Percentiles rank a stretch among this genome's conserved stretches.
phyloP scores from a whole-genome alignment of 2,329 filamentous ascomycete genomes.

The Ceratocystis harringtonii region DNA sequence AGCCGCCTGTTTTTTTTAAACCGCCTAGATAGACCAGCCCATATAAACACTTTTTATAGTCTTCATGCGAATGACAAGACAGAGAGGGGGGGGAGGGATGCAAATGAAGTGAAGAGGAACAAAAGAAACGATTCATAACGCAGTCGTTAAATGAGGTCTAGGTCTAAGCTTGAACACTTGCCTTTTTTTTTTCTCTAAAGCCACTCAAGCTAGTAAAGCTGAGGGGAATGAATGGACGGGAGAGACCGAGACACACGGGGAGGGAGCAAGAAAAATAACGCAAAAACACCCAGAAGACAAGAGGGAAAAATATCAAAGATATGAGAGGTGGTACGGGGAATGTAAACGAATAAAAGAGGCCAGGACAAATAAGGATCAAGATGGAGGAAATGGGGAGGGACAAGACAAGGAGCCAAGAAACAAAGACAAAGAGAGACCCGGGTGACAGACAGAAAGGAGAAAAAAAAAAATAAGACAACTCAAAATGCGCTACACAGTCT shows the following conservation, averaged over 20 bases:
- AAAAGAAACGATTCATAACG: slow-evolving; percentile 1
- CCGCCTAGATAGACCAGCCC: neutral
- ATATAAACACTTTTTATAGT: neutral
- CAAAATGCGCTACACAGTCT: neutral
- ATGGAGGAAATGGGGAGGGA: neutral
- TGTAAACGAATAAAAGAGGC: slow-evolving; percentile 11
- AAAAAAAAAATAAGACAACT: slow-evolving; percentile 7
- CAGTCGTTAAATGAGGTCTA: neutral
- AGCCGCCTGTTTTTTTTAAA: neutral
- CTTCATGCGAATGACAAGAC: neutral
- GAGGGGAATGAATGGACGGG: neutral
- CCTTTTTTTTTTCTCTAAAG: neutral
- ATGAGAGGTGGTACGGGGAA: neutral
- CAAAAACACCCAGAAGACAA: neutral
- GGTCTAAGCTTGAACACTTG: neutral
- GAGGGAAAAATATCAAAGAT: slow-evolving; percentile 10
- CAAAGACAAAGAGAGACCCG: neutral
- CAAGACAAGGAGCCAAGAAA: neutral
- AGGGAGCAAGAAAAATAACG: slow-evolving; percentile 2
- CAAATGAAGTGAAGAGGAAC: neutral
- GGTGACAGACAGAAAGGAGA: neutral
- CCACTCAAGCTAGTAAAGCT: neutral
- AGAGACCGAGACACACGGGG: neutral
- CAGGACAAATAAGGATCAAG: neutral
- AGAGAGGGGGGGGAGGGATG: neutral